Evolutionary conservation across 192 early-diverging fungal species (phyloP), one percentile per base, ranked within the genome.

Genomic region (Backusella tarrabulga): DNA sequence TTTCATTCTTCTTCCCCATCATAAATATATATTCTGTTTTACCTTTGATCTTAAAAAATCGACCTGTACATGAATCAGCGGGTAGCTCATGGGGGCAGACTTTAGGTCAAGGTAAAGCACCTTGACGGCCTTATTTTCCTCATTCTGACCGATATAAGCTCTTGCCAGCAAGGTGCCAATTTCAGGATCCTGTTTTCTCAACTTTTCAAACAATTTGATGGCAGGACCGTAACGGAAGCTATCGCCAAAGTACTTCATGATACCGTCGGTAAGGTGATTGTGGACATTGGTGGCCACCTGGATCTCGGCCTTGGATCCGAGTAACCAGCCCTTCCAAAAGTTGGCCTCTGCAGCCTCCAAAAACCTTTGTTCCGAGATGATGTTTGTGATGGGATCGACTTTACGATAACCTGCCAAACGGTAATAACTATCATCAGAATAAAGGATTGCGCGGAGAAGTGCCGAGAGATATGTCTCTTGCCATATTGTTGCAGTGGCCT

Each of bases 101-200:
- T 94, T 96, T 21, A 97, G 82, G 26, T 95, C 91, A 21, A 97
- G 87, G 79, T 97, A 90, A 68, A 99, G 84, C 50, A 96, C 88
- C 42, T 95, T 90, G 41, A 98, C 95, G 0, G 95, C 97, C 83
- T 97, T 94, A 17, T 96, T 91, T 76, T 99, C 98, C 74, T 97
- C 93, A 78, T 99, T 96, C 84, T 76, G 76, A 63, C 92, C 87
- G 71, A 95, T 86, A 75, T 95, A 97, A 19, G 92, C 83, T 68
- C 92, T 83, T 0, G 97, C 96, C 67, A 99, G 84, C 50, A 98
- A 83, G 6, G 95, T 90, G 0, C 94, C 96, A 11, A 99, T 93
- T 75, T 98, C 96, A n/a, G 96, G 90, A 79, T 99, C 97, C 77
- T 89, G 90, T 46, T 83, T 77, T 78, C 89, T 91, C 40, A 95